Percentiles rank a stretch among this genome's conserved stretches.
Conservation (phyloP, 352 stramenopile genomes). For the Blastocystis sp. region DNA sequence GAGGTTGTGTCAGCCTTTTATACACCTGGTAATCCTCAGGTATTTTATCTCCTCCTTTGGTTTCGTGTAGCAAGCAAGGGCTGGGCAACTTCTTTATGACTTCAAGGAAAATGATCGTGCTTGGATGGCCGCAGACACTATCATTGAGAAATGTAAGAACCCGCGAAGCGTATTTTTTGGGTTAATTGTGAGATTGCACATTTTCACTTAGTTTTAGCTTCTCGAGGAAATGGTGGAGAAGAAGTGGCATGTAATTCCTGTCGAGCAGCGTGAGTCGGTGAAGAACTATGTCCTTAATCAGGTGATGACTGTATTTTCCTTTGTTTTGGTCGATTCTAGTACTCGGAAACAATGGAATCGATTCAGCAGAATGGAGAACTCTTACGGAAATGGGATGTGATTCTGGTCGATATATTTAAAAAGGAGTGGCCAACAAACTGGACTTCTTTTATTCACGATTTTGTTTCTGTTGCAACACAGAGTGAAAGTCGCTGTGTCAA, state of each 20-base stretch:
- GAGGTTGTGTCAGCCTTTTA: slow-evolving; percentile 91
- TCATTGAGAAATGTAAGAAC: slow-evolving; percentile 85
- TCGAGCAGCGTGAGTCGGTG: slow-evolving; percentile 86
- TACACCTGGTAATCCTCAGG: slow-evolving; percentile 83
- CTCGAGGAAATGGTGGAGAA: slow-evolving; percentile 93
- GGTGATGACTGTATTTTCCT: slow-evolving; percentile 83
- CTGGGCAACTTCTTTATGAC: slow-evolving; percentile 85
- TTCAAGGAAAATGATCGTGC: slow-evolving; percentile 84
- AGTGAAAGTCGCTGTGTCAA: slow-evolving; percentile 97
- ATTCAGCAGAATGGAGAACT: slow-evolving; percentile 62
- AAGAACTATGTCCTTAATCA: slow-evolving; percentile 96
- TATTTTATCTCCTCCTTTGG: slow-evolving; percentile 23
- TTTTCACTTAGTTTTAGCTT: slow-evolving; percentile 71
- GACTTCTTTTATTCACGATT: slow-evolving; percentile 93
- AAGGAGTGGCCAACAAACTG: slow-evolving; percentile 99
- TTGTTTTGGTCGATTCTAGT: slow-evolving; percentile 78
- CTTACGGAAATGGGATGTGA: slow-evolving; percentile 83
- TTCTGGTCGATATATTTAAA: slow-evolving; percentile 96
- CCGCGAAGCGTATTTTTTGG: slow-evolving; percentile 83
- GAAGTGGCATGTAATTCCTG: slow-evolving; percentile 68
- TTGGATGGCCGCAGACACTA: slow-evolving; percentile 84
- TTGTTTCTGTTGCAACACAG: slow-evolving; percentile 82
- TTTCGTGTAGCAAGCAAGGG: slow-evolving; percentile 66
- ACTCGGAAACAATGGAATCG: slow-evolving; percentile 77
- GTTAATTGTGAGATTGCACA: slow-evolving; percentile 67